Base-by-base conservation (phyloP, 1,284 basidiomycete species). In the Apiotrichum laibachii region DNA sequence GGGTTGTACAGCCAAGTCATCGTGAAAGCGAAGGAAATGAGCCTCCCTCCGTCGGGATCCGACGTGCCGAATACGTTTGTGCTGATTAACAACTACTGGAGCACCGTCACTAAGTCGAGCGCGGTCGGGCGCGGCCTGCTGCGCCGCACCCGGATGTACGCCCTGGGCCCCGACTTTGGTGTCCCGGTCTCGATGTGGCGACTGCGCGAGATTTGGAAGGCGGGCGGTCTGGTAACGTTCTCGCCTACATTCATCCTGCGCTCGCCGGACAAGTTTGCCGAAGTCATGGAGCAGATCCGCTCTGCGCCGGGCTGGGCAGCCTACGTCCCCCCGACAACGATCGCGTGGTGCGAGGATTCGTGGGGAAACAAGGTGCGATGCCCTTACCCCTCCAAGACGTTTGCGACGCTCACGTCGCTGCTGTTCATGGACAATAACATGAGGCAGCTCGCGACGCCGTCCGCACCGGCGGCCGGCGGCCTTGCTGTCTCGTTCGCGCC, bases 161-260 rank as follows among this genome's bases (percentile, higher is more conserved):
- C 60, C 2, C 40, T 65, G 4, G 71, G 71, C 16, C 64, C 66
- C 2, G 55, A 63, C 16, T 49, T 72, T 2, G n/a, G 50, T 1
- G 54, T 67, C 6, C 57, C 60, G 1, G 57, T 64, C 1, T 26
- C 55, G 0, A 55, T 62, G 13, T 72, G 68, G 67, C 19, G 44
- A 1, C 18, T 63, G 21, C 50, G 50, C 19, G 49, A 53, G 1
- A 55, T 72, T 7, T 72, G 71, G 71, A 53, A 56, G 12, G 57
- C 44, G 3, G 72, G 72, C 13, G 71, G 67, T 10, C 56, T 75
- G 5, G 69, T 73, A 10, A 71, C 70, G 0, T 72, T 75, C 54
- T 71, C 71, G 1, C 72, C 72, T 3, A 66, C 63, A 0, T 63
- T 73, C 31, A 64, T 75, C 13, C 58, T 76, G 1, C 49, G 56